These are phyloP conservation scores for Eucalyptus dawsonii DNA, from an alignment of 345 rosid genomes.

Conservation along the genomic window DNA sequence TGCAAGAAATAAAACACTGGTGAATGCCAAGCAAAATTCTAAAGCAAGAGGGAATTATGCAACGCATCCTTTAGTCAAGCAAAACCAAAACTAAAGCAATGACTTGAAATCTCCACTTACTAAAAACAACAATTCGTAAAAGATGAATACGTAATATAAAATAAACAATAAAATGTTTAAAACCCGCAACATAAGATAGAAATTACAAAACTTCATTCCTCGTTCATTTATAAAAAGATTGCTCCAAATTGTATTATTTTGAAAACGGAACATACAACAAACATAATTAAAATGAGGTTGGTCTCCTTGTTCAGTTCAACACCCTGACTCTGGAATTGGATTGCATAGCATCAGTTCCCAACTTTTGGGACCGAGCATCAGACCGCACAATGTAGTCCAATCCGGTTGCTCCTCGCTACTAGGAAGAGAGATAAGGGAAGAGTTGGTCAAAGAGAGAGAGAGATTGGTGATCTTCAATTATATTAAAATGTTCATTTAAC, in stretches of 20 bases:
- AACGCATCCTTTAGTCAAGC: background rate
- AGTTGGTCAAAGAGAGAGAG: background rate
- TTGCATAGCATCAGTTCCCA: background rate
- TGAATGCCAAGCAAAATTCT: background rate
- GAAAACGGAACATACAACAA: background rate
- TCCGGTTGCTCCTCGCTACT: background rate
- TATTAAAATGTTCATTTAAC: background rate
- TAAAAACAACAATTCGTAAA: background rate
- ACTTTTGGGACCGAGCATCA: background rate
- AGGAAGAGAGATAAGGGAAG: background rate
- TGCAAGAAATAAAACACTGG: background rate
- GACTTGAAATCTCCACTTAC: background rate
- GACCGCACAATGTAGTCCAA: background rate
- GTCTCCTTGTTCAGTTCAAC: background rate
- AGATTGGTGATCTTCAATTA: background rate
- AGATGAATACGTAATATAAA: background rate
- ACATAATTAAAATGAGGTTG: background rate
- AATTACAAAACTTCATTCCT: background rate
- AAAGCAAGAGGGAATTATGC: background rate
- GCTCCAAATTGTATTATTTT: background rate
- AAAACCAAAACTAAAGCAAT: background rate
- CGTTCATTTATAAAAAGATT: background rate
- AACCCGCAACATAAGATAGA: background rate
- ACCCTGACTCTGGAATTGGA: background rate
- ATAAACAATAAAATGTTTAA: background rate